A percentile compares a stretch with the other conserved stretches of the same genome.
phyloP scores from a whole-genome alignment of 2,329 filamentous ascomycete genomes.

The Fusarium ramigenum region DNA sequence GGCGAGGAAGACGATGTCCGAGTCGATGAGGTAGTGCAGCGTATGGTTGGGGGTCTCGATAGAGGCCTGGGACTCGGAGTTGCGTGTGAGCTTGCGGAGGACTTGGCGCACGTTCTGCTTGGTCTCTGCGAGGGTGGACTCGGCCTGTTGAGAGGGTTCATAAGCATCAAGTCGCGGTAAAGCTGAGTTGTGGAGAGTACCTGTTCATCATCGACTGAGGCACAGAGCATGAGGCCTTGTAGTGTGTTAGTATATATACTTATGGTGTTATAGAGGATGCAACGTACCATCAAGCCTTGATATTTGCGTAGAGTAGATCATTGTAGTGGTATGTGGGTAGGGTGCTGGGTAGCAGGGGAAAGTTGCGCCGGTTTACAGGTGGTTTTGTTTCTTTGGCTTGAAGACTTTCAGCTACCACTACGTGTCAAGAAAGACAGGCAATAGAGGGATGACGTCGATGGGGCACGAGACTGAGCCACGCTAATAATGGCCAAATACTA shows the following conservation, averaged over 20 bases:
- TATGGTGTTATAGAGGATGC: not conserved
- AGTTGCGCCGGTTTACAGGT: slow-evolving; percentile 9
- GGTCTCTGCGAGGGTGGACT: slow-evolving; percentile 82
- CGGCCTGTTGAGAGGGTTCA: slow-evolving; percentile 54
- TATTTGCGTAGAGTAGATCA: slow-evolving; percentile 95
- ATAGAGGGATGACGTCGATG: slow-evolving; percentile 27
- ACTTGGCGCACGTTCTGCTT: slow-evolving; percentile 92
- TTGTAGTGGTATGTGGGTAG: slow-evolving; percentile 47
- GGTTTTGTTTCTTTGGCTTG: slow-evolving; percentile 16
- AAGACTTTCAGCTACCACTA: slow-evolving; percentile 21
- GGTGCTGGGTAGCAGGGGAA: not conserved
- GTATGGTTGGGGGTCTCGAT: slow-evolving; percentile 87
- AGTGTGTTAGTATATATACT: slow-evolving; percentile 26
- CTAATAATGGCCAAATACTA: not conserved
- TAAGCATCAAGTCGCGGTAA: not conserved
- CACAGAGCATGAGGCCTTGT: slow-evolving; percentile 90
- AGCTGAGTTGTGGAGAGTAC: slow-evolving; percentile 52
- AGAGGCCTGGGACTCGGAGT: slow-evolving; percentile 88
- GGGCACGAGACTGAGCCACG: slow-evolving; percentile 10
- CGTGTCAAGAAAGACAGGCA: slow-evolving; percentile 42
- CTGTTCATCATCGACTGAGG: slow-evolving; percentile 91
- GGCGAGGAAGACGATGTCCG: slow-evolving; percentile 88
- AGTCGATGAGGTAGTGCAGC: slow-evolving; percentile 88
- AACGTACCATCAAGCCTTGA: slow-evolving; percentile 84
- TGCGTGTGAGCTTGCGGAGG: slow-evolving; percentile 86